Conservation (phyloP, 768 basidiomycete genomes). For the Suillus decipiens region DNA sequence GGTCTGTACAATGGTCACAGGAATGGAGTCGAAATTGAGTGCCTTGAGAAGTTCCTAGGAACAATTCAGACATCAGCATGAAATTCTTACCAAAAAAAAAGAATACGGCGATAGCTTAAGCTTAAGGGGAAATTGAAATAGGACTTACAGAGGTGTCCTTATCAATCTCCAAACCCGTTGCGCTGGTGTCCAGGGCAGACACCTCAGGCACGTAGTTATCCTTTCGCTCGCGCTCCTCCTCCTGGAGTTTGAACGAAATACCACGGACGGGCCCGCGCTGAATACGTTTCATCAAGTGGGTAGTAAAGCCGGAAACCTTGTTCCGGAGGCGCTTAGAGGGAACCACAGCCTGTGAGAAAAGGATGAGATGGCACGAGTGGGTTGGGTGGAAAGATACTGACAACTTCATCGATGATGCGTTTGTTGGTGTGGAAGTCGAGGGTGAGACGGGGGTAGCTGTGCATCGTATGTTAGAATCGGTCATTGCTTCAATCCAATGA, state of each 20-base stretch:
- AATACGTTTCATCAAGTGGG: constrained; percentile 99
- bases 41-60: constrained; percentile 80
- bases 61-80: background rate
- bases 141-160: constrained; percentile 85
- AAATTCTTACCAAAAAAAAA: background rate
- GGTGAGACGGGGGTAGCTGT: constrained; percentile 96
- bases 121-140: background rate
- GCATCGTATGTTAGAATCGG: constrained; percentile 2
- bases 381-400: constrained; percentile 41
- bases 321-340: constrained; percentile 99
- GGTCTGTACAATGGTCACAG: constrained; percentile 68
- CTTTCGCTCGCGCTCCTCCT: constrained; percentile 98
- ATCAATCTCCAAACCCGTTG: constrained; percentile 82
- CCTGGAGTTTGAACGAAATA: constrained; percentile 99
- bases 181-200: constrained; percentile 86
- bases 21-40: constrained; percentile 89
- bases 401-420: constrained; percentile 97
- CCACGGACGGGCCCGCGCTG: constrained; percentile 97
- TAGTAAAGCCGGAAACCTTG: constrained; percentile 99
- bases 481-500: background rate
- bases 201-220: constrained; percentile 99
- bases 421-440: constrained; percentile 99
- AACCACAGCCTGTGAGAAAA: constrained; percentile 68
- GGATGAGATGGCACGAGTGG: constrained; percentile 1
- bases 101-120: background rate